Percentiles rank a stretch among this genome's conserved stretches.
Conservation (phyloP, 768 basidiomycete species). For the Termitomyces eurrhizus region DNA sequence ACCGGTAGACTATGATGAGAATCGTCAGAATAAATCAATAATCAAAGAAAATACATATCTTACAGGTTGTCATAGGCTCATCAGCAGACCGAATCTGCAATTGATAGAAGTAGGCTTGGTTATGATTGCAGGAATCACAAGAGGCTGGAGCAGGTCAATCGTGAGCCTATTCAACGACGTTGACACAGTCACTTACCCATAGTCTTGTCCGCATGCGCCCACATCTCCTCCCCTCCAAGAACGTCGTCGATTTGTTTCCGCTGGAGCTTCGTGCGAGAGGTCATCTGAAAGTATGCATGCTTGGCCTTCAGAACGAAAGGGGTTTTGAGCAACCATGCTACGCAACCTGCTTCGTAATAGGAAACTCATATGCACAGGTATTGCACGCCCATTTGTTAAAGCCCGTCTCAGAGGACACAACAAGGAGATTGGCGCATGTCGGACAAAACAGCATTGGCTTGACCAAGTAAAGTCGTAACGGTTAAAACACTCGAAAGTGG, state of each 20-base stretch:
- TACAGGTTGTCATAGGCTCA: conserved; percentile 81
- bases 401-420: conserved; percentile 72
- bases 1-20: conserved; percentile 56
- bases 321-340: not conserved
- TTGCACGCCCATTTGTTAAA: conserved; percentile 94
- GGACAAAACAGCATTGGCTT: conserved; percentile 86
- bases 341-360: conserved; percentile 72
- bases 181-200: conserved; percentile 52
- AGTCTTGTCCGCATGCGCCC: conserved; percentile 91
- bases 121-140: conserved; percentile 79
- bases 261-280: conserved; percentile 78
- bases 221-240: conserved; percentile 88
- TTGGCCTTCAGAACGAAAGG: not conserved
- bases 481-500: not conserved
- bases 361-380: conserved; percentile 94
- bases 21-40: not conserved
- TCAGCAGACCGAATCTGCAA: conserved; percentile 93
- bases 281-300: conserved; percentile 65
- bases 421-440: conserved; percentile 84
- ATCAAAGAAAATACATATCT: conserved; percentile 16
- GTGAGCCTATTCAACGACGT: not conserved
- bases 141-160: conserved; percentile 33
- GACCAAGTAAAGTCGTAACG: not conserved
- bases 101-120: conserved; percentile 90
- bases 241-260: conserved; percentile 96